phyloP scores from a whole-genome alignment of 805 yeast species.

The Diddensiella santjacobensis region DNA sequence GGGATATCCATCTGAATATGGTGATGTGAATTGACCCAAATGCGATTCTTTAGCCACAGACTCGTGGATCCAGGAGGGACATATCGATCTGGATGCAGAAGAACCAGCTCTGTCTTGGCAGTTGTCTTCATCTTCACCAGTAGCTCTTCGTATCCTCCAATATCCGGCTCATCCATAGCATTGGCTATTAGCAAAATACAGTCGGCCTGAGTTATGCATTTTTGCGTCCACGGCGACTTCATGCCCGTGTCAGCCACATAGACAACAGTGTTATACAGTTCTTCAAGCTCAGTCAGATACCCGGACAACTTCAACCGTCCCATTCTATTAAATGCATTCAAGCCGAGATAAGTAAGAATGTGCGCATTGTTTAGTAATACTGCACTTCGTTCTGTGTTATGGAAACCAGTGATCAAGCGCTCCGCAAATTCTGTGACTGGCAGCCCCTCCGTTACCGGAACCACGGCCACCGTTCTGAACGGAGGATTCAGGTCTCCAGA shows the following conservation, averaged over 20 bases:
- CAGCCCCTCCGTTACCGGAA: conserved; percentile 76
- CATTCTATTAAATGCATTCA: conserved; percentile 87
- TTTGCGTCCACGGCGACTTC: conserved; percentile 82
- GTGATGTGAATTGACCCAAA: conserved; percentile 92
- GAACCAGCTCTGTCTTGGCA: conserved; percentile 80
- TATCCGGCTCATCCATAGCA: conserved; percentile 63
- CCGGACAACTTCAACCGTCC: conserved; percentile 85
- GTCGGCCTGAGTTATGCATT: conserved; percentile 93
- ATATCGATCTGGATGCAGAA: conserved; percentile 75
- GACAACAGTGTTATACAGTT: conserved; percentile 78
- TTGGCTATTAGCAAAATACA: conserved; percentile 87
- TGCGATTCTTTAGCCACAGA: conserved; percentile 76
- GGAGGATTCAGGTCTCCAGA: neutral
- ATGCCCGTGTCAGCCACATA: conserved; percentile 85
- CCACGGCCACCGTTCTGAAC: conserved; percentile 77
- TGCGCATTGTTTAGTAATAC: conserved; percentile 81
- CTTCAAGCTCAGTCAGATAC: conserved; percentile 86
- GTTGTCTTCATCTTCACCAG: conserved; percentile 72
- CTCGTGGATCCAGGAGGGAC: conserved; percentile 85
- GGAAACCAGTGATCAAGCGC: conserved; percentile 64
- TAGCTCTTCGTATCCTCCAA: conserved; percentile 83
- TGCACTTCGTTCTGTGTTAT: conserved; percentile 66
- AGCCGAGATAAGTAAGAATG: conserved; percentile 74
- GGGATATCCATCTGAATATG: conserved; percentile 65
- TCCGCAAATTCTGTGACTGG: conserved; percentile 86